A percentile compares a stretch with the other conserved stretches of the same genome.
phyloP scores from a whole-genome alignment of 1,284 basidiomycete species.

The Ceratobasidium theobromae region DNA sequence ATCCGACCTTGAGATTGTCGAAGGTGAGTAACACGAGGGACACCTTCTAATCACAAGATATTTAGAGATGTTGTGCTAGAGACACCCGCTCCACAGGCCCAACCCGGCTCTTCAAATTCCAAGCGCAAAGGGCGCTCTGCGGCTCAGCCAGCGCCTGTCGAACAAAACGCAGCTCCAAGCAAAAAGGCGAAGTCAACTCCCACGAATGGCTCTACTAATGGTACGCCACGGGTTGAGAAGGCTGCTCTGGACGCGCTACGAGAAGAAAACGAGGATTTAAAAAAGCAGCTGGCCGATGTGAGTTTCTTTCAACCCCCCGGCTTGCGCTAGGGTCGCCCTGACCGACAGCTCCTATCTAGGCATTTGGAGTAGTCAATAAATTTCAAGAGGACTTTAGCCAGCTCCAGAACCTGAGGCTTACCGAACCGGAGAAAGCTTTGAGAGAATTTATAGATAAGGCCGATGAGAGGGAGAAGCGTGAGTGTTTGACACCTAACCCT shows the following conservation, averaged over 20 bases:
- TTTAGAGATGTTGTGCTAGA: background rate
- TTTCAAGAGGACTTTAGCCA: conserved; percentile 48
- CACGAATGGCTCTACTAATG: background rate
- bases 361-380: conserved; percentile 33
- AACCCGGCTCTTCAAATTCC: background rate
- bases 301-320: background rate
- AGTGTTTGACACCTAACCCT: conserved; percentile 32
- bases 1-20: conserved; percentile 26
- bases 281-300: conserved; percentile 35
- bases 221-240: background rate
- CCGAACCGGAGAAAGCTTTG: conserved; percentile 61
- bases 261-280: conserved; percentile 25
- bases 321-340: conserved; percentile 10
- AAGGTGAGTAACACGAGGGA: conserved; percentile 19
- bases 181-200: conserved; percentile 4
- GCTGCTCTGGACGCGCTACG: conserved; percentile 8
- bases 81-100: conserved; percentile 8
- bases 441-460: conserved; percentile 51
- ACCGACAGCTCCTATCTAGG: conserved; percentile 36
- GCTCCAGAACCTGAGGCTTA: conserved; percentile 54
- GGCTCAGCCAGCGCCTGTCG: background rate
- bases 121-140: conserved; percentile 20
- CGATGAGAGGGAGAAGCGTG: conserved; percentile 56
- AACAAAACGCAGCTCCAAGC: background rate
- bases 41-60: background rate